Conservation (phyloP, 2,329 filamentous ascomycete genomes). For the Dothideomycetes sp. region DNA sequence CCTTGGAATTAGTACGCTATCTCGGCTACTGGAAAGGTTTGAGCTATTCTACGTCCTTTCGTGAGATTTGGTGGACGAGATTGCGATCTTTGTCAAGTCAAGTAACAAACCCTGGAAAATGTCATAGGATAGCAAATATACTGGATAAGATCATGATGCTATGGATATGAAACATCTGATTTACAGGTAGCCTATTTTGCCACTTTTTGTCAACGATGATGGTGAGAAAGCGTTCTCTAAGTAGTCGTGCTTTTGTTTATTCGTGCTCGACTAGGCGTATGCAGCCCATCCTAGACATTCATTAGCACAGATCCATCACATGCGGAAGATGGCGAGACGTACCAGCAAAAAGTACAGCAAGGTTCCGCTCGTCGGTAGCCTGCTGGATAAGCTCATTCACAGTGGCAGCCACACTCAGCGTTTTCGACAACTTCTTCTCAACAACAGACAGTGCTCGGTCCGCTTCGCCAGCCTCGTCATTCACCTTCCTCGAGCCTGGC, state of each 20-base stretch:
- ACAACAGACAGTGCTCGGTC: constrained; percentile 87
- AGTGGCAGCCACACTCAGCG: constrained; percentile 83
- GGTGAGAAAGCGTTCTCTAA: too few relatives aligned
- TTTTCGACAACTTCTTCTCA: constrained; percentile 90
- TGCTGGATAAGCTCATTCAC: constrained; percentile 97
- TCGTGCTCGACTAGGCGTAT: too few relatives aligned
- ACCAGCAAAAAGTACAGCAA: constrained; percentile 68
- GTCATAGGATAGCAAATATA: too few relatives aligned
- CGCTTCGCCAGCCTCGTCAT: constrained; percentile 63
- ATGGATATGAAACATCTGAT: too few relatives aligned
- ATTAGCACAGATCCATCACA: neutral
- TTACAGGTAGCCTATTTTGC: too few relatives aligned
- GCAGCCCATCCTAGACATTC: constrained; percentile 4
- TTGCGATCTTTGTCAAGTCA: too few relatives aligned
- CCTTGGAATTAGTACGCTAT: constrained; percentile 12
- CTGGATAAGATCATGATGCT: too few relatives aligned
- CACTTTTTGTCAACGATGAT: too few relatives aligned
- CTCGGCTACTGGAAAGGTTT: too few relatives aligned
- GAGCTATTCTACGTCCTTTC: too few relatives aligned
- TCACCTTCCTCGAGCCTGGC: constrained; percentile 26
- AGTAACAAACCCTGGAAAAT: too few relatives aligned
- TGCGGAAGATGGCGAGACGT: constrained; percentile 1
- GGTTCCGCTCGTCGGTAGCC: constrained; percentile 82
- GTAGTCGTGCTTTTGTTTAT: neutral
- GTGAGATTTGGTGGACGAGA: too few relatives aligned